Evolutionary conservation across 2,329 filamentous ascomycete genomes (phyloP), one percentile per base, ranked within the genome.

Genomic region (Ceratocystiopsis sp.): DNA sequence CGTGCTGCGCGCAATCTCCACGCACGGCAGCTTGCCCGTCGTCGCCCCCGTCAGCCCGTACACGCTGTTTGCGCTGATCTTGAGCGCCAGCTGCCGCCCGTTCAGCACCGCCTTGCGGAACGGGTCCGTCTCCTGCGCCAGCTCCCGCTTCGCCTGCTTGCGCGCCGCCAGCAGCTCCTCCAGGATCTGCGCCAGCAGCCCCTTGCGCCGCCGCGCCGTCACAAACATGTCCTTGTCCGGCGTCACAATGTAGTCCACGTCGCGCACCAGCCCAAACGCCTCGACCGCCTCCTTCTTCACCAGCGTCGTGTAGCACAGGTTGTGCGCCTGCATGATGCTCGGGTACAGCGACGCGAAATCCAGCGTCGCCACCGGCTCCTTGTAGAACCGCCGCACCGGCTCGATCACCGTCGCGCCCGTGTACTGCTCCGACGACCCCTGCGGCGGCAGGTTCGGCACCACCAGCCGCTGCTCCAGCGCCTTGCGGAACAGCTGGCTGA

Each of bases 341-440:
- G 91, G 91, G 54, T 98, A 98, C 49, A 98, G 78, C 32, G 91
- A 96, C 7, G 91, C 91, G 53, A 98, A 98, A 84, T 98, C 91
- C 37, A 98, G 78, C 0, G 91, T 98, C 1, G 91, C 91, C 49
- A 98, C 82, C 2, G 91, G 91, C 21, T 93, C 84, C 54, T 91
- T 80, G 60, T 98, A 96, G 61, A 93, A 98, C 32, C 84, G 86
- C 61, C 87, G 77, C 16, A 78, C 83, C 0, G 91, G 91, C 57
- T 98, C 91, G 57, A 98, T 98, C 59, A 98, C 91, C 0, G 91
- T 98, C 1, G 91, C 91, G 58, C 91, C 91, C 68, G 93, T 86
- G 55, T 98, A 98, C 57, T 95, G 87, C 50, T 95, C 89, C 44
- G 91, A 84, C 1, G 71, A 69, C 14, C 66, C 65, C 49, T 86